phyloP scores from a whole-genome alignment of 768 basidiomycete species.

The Tylopilus plumbeoviolaceoides region DNA sequence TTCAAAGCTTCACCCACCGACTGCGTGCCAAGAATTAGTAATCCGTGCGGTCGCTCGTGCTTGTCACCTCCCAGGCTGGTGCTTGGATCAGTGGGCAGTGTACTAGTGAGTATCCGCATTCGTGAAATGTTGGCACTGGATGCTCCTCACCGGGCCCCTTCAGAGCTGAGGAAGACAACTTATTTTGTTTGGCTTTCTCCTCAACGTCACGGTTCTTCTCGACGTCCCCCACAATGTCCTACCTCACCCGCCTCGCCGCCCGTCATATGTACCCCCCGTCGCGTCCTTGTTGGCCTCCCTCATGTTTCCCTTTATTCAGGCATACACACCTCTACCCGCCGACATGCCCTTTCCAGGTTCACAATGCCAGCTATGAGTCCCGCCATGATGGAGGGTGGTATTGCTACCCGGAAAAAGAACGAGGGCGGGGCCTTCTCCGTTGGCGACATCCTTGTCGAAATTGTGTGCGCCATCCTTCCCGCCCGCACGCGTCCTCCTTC shows the following conservation, averaged over 20 bases:
- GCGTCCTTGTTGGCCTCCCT: background rate
- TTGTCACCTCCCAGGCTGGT: too few relatives aligned
- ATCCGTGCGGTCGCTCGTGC: too few relatives aligned
- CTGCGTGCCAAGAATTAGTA: too few relatives aligned
- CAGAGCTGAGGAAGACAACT: too few relatives aligned
- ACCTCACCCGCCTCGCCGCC: slow-evolving; percentile 59
- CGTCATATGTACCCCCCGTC: slow-evolving; percentile 49
- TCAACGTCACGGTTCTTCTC: too few relatives aligned
- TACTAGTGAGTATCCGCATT: too few relatives aligned
- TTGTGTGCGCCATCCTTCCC: slow-evolving; percentile 49
- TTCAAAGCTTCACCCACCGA: too few relatives aligned
- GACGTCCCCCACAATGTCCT: slow-evolving; percentile 55
- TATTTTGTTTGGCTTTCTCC: slow-evolving; percentile 23
- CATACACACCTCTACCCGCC: slow-evolving; percentile 75
- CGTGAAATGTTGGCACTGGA: too few relatives aligned
- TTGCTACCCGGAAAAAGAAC: slow-evolving; percentile 95
- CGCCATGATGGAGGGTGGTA: slow-evolving; percentile 99
- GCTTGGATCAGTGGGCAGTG: too few relatives aligned
- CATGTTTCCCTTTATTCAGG: slow-evolving; percentile 42
- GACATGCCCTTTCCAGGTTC: slow-evolving; percentile 81
- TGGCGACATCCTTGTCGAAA: slow-evolving; percentile 95
- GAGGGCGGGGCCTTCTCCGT: slow-evolving; percentile 88
- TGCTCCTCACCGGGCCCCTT: too few relatives aligned
- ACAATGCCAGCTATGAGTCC: slow-evolving; percentile 99
- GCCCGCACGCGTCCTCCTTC: slow-evolving; percentile 2